Evolutionary conservation across 352 stramenopile species (phyloP).

Genomic region (Globisporangium solare): DNA sequence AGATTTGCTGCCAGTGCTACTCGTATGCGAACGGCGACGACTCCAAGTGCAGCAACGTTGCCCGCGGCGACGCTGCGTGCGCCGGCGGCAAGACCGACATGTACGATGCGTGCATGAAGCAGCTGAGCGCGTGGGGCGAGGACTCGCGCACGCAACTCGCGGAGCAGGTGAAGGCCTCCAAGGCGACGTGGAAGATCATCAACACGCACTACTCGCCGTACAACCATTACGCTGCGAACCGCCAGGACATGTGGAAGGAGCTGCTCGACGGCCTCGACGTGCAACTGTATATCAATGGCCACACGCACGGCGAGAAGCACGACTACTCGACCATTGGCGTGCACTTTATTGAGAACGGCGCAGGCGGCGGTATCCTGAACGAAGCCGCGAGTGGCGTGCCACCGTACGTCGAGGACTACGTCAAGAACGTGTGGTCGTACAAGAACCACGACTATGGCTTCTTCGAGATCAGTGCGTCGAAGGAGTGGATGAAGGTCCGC

Average conservation of each 20-base stretch:
- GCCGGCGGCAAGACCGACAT: conserved; percentile 47
- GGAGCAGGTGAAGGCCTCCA: conserved; percentile 46
- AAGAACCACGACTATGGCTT: conserved; percentile 62
- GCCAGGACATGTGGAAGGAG: conserved; percentile 61
- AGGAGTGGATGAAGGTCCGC: conserved; percentile 61
- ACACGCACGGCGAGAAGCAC: conserved; percentile 79
- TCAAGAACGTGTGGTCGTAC: conserved; percentile 60
- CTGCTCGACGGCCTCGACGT: conserved; percentile 39
- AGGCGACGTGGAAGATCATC: conserved; percentile 80
- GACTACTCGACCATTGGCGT: conserved; percentile 48
- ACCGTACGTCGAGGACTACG: conserved; percentile 24
- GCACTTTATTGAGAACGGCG: conserved; percentile 79
- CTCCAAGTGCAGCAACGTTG: conserved; percentile 38
- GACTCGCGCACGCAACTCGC: conserved; percentile 61
- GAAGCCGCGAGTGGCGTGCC: conserved; percentile 71
- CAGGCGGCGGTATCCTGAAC: conserved; percentile 75
- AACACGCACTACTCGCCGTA: conserved; percentile 83
- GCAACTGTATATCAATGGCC: conserved; percentile 67
- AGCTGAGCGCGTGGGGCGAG: conserved; percentile 62
- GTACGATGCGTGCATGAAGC: conserved; percentile 56
- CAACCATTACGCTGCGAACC: conserved; percentile 55
- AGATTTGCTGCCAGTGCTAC: conserved; percentile 85
- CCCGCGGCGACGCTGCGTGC: conserved; percentile 45
- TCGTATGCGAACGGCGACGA: conserved; percentile 41
- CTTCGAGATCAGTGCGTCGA: conserved; percentile 52